Evolutionary conservation across 1,284 basidiomycete species (phyloP).

Genomic region (Irpex rosettiformis): DNA sequence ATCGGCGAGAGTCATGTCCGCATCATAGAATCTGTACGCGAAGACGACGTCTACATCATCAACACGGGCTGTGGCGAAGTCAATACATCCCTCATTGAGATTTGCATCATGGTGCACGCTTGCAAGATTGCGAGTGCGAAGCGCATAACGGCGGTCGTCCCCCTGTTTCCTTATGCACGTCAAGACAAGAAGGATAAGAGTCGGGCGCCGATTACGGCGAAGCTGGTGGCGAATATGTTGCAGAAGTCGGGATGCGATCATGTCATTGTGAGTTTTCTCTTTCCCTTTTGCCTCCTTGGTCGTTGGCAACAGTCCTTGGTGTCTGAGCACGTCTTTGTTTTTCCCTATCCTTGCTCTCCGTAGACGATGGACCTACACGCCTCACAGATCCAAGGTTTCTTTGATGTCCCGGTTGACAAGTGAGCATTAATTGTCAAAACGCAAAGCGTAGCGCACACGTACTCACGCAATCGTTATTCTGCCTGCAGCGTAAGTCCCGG

Average conservation of each 20-base stretch:
- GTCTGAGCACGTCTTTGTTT: neutral
- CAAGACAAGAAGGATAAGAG: constrained; percentile 99
- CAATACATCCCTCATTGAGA: constrained; percentile 91
- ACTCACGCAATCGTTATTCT: constrained; percentile 21
- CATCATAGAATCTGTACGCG: constrained; percentile 93
- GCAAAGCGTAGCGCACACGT: constrained; percentile 12
- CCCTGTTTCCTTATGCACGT: constrained; percentile 91
- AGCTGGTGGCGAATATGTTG: constrained; percentile 99
- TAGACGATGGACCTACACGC: constrained; percentile 98
- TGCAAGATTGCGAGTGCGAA: constrained; percentile 97
- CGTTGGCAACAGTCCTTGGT: neutral
- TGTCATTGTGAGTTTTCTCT: constrained; percentile 77
- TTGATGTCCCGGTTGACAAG: constrained; percentile 99
- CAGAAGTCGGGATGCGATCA: constrained; percentile 98
- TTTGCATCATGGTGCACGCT: constrained; percentile 99
- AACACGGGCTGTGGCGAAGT: constrained; percentile 88
- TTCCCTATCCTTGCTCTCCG: constrained; percentile 2
- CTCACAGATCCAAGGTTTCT: constrained; percentile 99
- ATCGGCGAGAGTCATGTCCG: constrained; percentile 93
- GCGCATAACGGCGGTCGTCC: constrained; percentile 94
- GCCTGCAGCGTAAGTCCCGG: constrained; percentile 44
- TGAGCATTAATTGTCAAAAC: constrained; percentile 45
- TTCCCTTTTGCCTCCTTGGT: neutral
- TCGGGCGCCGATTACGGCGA: constrained; percentile 97
- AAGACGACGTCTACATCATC: constrained; percentile 99